Evolutionary conservation across 768 basidiomycete species (phyloP).

Genomic region (Pholiota microspora): DNA sequence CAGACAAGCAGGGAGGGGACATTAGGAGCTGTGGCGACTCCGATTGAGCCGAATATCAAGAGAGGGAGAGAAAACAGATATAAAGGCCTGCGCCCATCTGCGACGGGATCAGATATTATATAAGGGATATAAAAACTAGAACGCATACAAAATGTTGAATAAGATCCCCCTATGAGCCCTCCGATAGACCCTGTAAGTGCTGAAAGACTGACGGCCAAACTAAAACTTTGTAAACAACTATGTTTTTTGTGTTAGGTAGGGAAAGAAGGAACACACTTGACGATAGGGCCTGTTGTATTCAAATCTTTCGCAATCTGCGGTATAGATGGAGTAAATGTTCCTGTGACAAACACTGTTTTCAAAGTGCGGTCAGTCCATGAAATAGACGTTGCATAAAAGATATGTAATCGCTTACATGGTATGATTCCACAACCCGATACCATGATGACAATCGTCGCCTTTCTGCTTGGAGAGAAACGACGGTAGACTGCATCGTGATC

Average conservation of each 20-base stretch:
- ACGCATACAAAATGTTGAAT: constrained; percentile 37
- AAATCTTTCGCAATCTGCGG: constrained; percentile 72
- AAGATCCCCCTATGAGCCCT: constrained; percentile 30
- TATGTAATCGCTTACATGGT: constrained; percentile 40
- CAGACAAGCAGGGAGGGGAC: constrained; percentile 53
- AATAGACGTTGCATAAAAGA: background rate
- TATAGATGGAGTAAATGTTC: constrained; percentile 72
- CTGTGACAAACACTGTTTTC: constrained; percentile 66
- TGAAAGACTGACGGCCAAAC: constrained; percentile 35
- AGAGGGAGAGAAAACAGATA: constrained; percentile 62
- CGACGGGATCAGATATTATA: background rate
- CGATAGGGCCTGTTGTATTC: constrained; percentile 48
- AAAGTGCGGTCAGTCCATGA: background rate
- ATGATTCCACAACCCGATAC: constrained; percentile 63
- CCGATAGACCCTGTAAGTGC: constrained; percentile 33
- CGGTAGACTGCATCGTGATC: constrained; percentile 43
- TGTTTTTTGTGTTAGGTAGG: too few relatives aligned
- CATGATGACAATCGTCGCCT: constrained; percentile 52
- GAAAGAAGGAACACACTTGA: constrained; percentile 55
- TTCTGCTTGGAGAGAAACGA: constrained; percentile 53
- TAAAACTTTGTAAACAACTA: constrained; percentile 7
- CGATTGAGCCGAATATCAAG: constrained; percentile 56
- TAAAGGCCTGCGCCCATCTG: constrained; percentile 64
- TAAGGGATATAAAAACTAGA: background rate
- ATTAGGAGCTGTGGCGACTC: constrained; percentile 46